phyloP scores from a whole-genome alignment of 2,329 filamentous ascomycete species.

The Claviceps quebecensis region DNA sequence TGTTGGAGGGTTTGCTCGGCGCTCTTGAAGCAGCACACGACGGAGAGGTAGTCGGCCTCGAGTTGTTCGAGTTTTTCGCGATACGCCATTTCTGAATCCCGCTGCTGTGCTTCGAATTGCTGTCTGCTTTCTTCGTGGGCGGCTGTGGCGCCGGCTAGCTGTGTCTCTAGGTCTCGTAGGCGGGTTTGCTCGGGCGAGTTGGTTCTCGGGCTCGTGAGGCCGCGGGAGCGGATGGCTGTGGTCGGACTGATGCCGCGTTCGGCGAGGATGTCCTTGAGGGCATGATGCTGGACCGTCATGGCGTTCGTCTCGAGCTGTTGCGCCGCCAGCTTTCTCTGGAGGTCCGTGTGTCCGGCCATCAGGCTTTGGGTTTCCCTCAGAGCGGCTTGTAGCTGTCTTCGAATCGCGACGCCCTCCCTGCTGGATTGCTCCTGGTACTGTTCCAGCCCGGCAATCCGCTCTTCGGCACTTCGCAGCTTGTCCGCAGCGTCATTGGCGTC shows the following conservation, averaged over 20 bases:
- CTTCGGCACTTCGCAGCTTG: slow-evolving; percentile 82
- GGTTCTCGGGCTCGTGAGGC: slow-evolving; percentile 54
- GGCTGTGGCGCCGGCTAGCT: slow-evolving; percentile 62
- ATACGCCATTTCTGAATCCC: slow-evolving; percentile 79
- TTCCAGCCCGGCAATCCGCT: slow-evolving; percentile 90
- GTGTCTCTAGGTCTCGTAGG: slow-evolving; percentile 74
- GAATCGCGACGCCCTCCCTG: slow-evolving; percentile 76
- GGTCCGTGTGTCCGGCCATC: slow-evolving; percentile 64
- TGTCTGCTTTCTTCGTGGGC: slow-evolving; percentile 77
- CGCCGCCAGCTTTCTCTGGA: slow-evolving; percentile 68
- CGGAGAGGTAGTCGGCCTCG: slow-evolving; percentile 94
- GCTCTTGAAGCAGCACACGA: slow-evolving; percentile 94
- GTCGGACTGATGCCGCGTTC: slow-evolving; percentile 79
- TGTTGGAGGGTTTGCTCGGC: slow-evolving; percentile 99
- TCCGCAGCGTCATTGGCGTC: slow-evolving; percentile 80
- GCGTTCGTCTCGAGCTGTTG: slow-evolving; percentile 93
- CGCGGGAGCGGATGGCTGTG: slow-evolving; percentile 55
- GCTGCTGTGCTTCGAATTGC: slow-evolving; percentile 62
- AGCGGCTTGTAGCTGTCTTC: slow-evolving; percentile 75
- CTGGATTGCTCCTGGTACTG: slow-evolving; percentile 96
- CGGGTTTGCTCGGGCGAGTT: slow-evolving; percentile 69
- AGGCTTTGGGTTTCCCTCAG: slow-evolving; percentile 74
- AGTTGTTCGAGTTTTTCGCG: slow-evolving; percentile 87
- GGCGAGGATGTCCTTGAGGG: slow-evolving; percentile 79
- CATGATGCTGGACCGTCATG: slow-evolving; percentile 78